Evolutionary conservation across 441 rosid genomes (phyloP), one percentile per base, ranked within the genome.

Genomic region (Adansonia madagascariensis): DNA sequence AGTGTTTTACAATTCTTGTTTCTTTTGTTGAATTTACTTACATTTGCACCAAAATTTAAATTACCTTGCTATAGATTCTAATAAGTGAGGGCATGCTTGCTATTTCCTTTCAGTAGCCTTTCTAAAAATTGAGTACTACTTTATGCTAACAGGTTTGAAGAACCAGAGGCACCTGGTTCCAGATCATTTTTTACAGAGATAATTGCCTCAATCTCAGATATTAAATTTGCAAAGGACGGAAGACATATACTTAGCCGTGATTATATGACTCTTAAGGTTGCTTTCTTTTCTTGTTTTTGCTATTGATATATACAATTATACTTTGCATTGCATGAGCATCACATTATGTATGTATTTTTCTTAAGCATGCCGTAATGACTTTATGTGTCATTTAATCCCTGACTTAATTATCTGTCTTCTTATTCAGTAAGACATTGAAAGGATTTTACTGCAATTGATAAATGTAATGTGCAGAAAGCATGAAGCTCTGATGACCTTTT

Each of bases 231-330:
- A 10, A 92, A 85, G 85, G 90, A 92, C 77, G 99, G 99, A 82
- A 88, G 99, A 81, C 86, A 91, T 81, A 87, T 96, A 67, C 99
- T 96, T 59, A 94, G 98, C 86, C 98, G 99, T 5, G 99, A 96
- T 82, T 96, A 96, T 90, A 96, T 96, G 99, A 94, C 98, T 53
- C 98, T 96, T 66, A 96, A 96, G 99, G 99, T 97, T 61, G 43
- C 66, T 61, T 66, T 68, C 15, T 24, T 71, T n/a, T 27, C 41
- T 27, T 31, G 11, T 70, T 17, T 70, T 50, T 6, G 44, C 39
- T 24, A 24, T 69, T 22, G 73, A 14, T 24, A 24, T 69, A 2
- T 68, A 24, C 24, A 47, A 14, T 49, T 49, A 24, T 49, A 2
- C 44, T 27, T 70, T 14, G 72, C 39, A 20, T 46, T 46, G 59